Percentiles rank a stretch among this genome's conserved stretches.
Evolutionary conservation across 331 rosid genomes (phyloP).

Genomic region (Spiraea crenata): DNA sequence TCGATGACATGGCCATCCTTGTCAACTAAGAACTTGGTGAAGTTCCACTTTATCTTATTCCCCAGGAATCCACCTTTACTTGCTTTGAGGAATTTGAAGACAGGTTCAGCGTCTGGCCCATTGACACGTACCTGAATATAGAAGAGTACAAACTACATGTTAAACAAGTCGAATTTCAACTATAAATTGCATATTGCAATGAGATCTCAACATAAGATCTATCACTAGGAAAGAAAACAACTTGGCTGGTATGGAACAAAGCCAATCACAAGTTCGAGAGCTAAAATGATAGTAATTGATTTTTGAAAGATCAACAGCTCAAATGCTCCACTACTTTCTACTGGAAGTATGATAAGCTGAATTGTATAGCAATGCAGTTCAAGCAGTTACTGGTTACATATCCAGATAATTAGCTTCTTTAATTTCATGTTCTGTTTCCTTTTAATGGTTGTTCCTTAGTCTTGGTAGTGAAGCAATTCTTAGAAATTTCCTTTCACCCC

Average conservation of each 20-base stretch:
- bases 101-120: slow-evolving; percentile 62
- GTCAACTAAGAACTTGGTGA: slow-evolving; percentile 81
- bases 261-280: too few relatives aligned
- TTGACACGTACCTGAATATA: slow-evolving; percentile 63
- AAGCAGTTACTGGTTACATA: not conserved
- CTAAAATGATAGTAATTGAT: too few relatives aligned
- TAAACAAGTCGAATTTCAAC: slow-evolving; percentile 11
- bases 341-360: not conserved
- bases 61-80: slow-evolving; percentile 64
- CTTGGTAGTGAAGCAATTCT: not conserved
- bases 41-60: slow-evolving; percentile 85
- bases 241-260: not conserved
- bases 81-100: slow-evolving; percentile 71
- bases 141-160: slow-evolving; percentile 12
- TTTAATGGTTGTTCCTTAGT: not conserved
- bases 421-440: not conserved
- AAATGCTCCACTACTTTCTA: too few relatives aligned
- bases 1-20: slow-evolving; percentile 61
- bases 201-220: not conserved
- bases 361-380: not conserved
- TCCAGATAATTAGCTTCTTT: not conserved
- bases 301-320: not conserved
- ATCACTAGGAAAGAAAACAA: not conserved
- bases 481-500: not conserved
- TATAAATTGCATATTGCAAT: not conserved